Evolutionary conservation across 352 stramenopile genomes (phyloP), one percentile per base, ranked within the genome.

Genomic region (Phytophthora europaea): DNA sequence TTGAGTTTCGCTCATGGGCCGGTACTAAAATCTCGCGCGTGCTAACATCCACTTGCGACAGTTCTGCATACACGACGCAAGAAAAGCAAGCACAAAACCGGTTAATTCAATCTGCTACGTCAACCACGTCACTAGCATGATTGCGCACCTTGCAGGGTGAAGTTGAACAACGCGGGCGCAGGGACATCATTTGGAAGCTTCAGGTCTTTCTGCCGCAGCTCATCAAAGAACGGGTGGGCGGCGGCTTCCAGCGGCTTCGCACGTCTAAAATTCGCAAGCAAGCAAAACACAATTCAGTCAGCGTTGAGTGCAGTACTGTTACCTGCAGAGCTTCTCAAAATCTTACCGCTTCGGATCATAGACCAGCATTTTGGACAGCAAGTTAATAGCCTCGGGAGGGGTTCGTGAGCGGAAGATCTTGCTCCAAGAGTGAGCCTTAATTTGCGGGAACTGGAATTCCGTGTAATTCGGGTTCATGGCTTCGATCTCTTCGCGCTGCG

Each of bases 391-490:
- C 67, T 99, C 94, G 22, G 98, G 92, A 8, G 96, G 95, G 59
- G 94, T 99, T 75, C 97, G 95, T 65, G 91, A 98, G 43, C 94
- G 94, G 70, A 99, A 98, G 60, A 99, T 97, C 79, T 99, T 98
- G 73, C 96, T 97, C 97, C 97, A 99, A 61, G 98, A 98, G 76
- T 99, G 98, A 18, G 95, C 97, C 77, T 99, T 98, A 87, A 99
- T 99, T 74, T 99, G 97, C 28, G 98, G 98, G 76, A 99, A 99
- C 80, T 99, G 99, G 79, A 99, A 99, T 82, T 99, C 98, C 45
- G 98, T 99, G 82, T 99, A 99, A 79, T 99, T 99, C 6, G 97
- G 98, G 80, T 99, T 99, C 98, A 99, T 99, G 22, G 94, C 92
- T 71, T 97, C 84, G 50, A 99, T 99, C 82, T 99, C 97, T 77